Evolutionary conservation across 106 monocot genomes (phyloP).

Genomic region (Narthecium ossifragum): DNA sequence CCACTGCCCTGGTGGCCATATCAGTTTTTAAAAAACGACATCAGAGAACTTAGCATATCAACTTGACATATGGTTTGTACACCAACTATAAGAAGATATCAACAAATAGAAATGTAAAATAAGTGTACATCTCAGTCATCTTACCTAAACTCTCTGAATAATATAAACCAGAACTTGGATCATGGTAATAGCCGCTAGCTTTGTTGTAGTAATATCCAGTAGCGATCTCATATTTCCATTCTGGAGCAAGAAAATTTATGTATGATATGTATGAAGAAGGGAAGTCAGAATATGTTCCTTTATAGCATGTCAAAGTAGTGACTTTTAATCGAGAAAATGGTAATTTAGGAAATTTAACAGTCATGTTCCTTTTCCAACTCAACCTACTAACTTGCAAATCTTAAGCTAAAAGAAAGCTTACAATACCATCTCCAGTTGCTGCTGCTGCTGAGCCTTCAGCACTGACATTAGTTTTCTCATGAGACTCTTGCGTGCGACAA

Average conservation of each 20-base stretch:
- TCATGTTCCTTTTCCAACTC: no score
- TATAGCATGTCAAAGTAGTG: no score
- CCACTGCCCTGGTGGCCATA: conserved; percentile 57
- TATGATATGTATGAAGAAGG: no score
- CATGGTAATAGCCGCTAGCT: conserved; percentile 62
- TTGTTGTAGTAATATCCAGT: conserved; percentile 77
- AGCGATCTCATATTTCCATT: conserved; percentile 70
- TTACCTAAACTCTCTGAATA: conserved; percentile 58
- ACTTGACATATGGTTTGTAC: no score
- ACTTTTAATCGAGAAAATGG: no score
- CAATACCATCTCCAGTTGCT: conserved; percentile 15
- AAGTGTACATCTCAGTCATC: neutral
- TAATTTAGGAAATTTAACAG: no score
- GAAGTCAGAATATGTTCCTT: no score
- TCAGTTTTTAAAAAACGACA: neutral
- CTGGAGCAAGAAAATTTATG: conserved; percentile 25
- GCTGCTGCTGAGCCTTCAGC: conserved; percentile 12
- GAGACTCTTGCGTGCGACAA: conserved; percentile 7
- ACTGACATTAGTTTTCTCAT: conserved; percentile 16
- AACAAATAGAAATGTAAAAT: neutral
- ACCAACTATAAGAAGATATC: neutral
- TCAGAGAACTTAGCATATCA: conserved; percentile 2
- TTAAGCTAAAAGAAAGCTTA: no score
- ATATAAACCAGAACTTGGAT: conserved; percentile 55
- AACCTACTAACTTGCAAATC: no score